These are phyloP conservation scores for Leishmania aethiopica DNA, from an alignment of 208 protist species.

Conservation along the genomic window DNA sequence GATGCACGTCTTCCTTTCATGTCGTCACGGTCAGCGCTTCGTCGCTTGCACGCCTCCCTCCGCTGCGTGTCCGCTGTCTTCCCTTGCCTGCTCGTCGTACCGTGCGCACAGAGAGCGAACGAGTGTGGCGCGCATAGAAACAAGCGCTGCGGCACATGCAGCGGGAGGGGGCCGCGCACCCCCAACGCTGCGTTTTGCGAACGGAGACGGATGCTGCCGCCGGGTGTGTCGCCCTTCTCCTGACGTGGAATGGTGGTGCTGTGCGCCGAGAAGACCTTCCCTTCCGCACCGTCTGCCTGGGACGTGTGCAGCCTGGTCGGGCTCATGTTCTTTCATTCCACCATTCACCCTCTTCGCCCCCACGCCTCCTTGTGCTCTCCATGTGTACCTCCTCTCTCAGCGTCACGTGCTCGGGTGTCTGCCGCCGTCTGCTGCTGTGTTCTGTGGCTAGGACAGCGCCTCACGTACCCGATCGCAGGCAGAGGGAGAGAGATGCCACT, in stretches of 20 bases:
- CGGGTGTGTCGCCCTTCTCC: not conserved
- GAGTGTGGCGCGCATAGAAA: not conserved
- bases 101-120: not conserved
- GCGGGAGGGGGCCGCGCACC: not conserved
- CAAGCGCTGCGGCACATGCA: not conserved
- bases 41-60: not conserved
- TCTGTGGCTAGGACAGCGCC: no score
- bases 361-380: not conserved
- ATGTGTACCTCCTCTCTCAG: not conserved
- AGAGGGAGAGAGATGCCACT: constrained; percentile 50
- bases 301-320: no score
- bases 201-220: not conserved
- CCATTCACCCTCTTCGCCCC: not conserved
- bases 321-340: not conserved
- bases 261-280: not conserved
- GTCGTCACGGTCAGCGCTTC: not conserved
- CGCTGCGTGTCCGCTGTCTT: not conserved
- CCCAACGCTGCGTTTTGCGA: not conserved
- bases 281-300: not conserved
- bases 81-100: not conserved
- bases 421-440: not conserved
- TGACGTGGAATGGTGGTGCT: not conserved
- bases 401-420: not conserved
- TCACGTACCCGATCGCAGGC: not conserved
- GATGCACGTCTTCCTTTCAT: not conserved